Base-by-base conservation (phyloP, 2,329 filamentous ascomycete genomes). In the Fusarium illudens region DNA sequence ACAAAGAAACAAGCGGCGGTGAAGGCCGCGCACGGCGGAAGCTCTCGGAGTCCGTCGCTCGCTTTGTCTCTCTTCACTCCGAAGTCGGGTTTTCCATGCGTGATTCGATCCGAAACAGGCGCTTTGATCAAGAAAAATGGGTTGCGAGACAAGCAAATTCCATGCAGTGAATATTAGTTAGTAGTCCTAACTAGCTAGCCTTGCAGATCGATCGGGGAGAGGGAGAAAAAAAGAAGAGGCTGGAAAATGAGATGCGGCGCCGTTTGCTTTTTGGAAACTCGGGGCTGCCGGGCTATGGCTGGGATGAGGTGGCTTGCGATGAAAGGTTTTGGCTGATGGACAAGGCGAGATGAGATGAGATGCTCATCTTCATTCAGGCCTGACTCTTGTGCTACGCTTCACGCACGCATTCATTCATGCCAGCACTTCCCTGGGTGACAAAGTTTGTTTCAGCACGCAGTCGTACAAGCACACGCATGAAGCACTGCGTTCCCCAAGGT, bases 1-100 rank as follows among this genome's bases (percentile, higher is more conserved):
- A 9, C 25, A 10, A 44, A 46, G 52, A 46, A 55, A 42, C 29
- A 55, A 55, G 52, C 37, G 20, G 52, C 52, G 52, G 52, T 55
- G 9, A 48, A 44, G 27, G 17, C n/a, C 34, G 33, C 33, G 34
- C 25, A 30, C 17, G 30, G 33, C 29, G 39, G 30, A 34, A 46
- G 52, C 37, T 25, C 36, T 46, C 37, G 52, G 52, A 37, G 29
- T 3, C 6, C 15, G 13, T 34, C 3, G 2, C 32, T 33, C 30
- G 20, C 30, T 22, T 8, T 36, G 44, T 17, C 34, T 30, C n/a
- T 4, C 15, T 25, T 42, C 17, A 15, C 51, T 54, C 36, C 36
- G 51, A 42, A 17, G 39, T 25, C 8, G 20, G 30, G 11, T 13
- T 30, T 10, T 8, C 7, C 33, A 13, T 27, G n/a, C n/a, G 12